Evolutionary conservation across 179 eudicot species (phyloP), one percentile per base, ranked within the genome.

Genomic region (Spergularia azorica): DNA sequence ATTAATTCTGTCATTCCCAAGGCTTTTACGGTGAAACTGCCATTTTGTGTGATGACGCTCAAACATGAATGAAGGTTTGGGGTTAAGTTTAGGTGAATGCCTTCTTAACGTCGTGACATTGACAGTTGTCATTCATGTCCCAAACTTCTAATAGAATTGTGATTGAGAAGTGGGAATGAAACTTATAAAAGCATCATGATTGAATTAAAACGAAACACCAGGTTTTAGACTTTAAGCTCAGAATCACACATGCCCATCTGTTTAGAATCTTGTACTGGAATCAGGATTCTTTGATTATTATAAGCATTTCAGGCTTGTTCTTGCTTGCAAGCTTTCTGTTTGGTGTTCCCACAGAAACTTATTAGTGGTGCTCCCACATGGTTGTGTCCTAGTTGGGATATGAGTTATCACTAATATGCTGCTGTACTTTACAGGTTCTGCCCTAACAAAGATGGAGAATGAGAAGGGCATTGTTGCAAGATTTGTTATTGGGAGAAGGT

Each of bases 401-500:
- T 72, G 55, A 46, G 16, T 41, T 58, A 17, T 62, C 63, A 48
- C 57, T 70, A 20, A 52, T 71, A 56, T 71, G 63, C 74, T 71
- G 50, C 14, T 64, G 51, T 50, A 56, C 26, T 79, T 15, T 87
- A 79, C 90, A 92, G 98, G 98, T 62, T 76, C 79, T 75, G 90
- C 89, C 50, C 80, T 88, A 64, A 83, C 80, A 76, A 89, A 87
- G 70, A 73, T 94, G 79, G 88, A 92, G 83, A 83, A 80, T 58
- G 91, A 92, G 73, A 94, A 92, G 80, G 97, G 98, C 74, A 88
- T 92, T 74, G 87, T 89, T 85, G 81, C 92, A 78, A 90, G 97
- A 88, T 94, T 94, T 87, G 90, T 94, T 3, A 89, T 94, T 70
- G 98, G 98, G 78, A 90, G 89, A 89, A 94, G 98, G 98, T 94